Evolutionary conservation across 2,329 filamentous ascomycete species (phyloP).

Genomic region (Emergomyces orientalis): DNA sequence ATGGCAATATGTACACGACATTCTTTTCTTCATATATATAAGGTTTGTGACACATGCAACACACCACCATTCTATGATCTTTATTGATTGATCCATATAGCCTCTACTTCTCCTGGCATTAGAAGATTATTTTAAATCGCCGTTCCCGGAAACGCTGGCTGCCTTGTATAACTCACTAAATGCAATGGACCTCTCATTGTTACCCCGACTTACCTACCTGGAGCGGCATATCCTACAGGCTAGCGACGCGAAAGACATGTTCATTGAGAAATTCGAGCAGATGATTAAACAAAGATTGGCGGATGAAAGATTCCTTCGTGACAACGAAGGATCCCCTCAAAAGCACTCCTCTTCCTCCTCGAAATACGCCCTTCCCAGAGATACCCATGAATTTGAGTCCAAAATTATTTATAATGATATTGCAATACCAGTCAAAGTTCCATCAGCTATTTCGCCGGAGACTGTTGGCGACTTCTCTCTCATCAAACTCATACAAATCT

Average conservation of each 20-base stretch:
- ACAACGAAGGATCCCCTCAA: conserved; percentile 28
- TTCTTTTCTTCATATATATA: conserved; percentile 97
- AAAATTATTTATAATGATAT: conserved; percentile 94
- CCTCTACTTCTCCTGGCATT: conserved; percentile 81
- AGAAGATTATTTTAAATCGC: conserved; percentile 93
- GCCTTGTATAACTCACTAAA: conserved; percentile 89
- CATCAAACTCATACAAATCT: conserved; percentile 93
- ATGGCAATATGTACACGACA: conserved; percentile 99
- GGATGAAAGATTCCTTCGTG: conserved; percentile 44
- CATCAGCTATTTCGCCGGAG: conserved; percentile 85
- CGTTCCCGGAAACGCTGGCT: conserved; percentile 76
- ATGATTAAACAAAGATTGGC: conserved; percentile 78
- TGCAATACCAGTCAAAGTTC: conserved; percentile 92
- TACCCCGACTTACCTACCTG: conserved; percentile 74
- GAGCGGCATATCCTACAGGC: conserved; percentile 81
- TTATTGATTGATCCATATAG: conserved; percentile 35
- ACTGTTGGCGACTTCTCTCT: conserved; percentile 96
- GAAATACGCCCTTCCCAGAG: conserved; percentile 69
- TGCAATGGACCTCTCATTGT: conserved; percentile 87
- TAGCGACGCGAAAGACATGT: conserved; percentile 90
- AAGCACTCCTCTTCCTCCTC: conserved; percentile 43
- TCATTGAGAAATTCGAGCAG: conserved; percentile 92
- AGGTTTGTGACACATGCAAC: conserved; percentile 45
- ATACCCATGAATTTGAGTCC: conserved; percentile 96
- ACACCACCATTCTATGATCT: neutral